A percentile compares a stretch with the other conserved stretches of the same genome.
These are phyloP conservation scores for Aspergillus phoenicis DNA, from an alignment of 2,329 filamentous ascomycete species.

Conservation along the genomic window DNA sequence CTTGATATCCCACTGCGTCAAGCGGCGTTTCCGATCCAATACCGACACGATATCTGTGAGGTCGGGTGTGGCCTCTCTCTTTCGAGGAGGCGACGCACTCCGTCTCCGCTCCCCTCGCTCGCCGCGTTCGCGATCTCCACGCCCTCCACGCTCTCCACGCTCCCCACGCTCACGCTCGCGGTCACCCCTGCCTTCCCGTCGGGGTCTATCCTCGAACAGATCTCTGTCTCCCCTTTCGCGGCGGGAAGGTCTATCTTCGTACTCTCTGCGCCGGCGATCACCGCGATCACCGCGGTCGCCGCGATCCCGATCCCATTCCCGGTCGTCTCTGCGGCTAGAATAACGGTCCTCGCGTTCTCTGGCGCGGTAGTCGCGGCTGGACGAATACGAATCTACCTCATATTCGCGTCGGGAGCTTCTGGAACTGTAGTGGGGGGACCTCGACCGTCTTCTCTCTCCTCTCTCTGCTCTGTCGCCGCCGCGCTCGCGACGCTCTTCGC, in stretches of 20 bases:
- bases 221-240: slow-evolving; percentile 59
- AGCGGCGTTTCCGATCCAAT: slow-evolving; percentile 80
- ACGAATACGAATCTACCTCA: slow-evolving; percentile 84
- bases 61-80: slow-evolving; percentile 93
- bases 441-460: slow-evolving; percentile 74
- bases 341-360: slow-evolving; percentile 93
- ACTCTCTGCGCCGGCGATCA: slow-evolving; percentile 58
- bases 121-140: slow-evolving; percentile 19
- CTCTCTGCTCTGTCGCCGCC: slow-evolving; percentile 48
- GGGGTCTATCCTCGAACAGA: slow-evolving; percentile 64
- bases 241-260: slow-evolving; percentile 61
- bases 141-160: slow-evolving; percentile 21
- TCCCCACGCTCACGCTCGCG: slow-evolving; percentile 36
- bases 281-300: slow-evolving; percentile 40
- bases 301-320: slow-evolving; percentile 75
- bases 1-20: slow-evolving; percentile 99
- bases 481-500: slow-evolving; percentile 52
- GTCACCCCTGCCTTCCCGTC: slow-evolving; percentile 41
- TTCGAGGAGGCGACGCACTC: slow-evolving; percentile 75
- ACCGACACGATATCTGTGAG: slow-evolving; percentile 83
- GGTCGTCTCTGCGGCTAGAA: slow-evolving; percentile 70
- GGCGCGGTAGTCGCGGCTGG: slow-evolving; percentile 88
- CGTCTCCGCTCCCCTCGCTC: slow-evolving; percentile 62
- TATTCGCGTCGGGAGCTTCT: slow-evolving; percentile 69
- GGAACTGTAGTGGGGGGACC: slow-evolving; percentile 77